A percentile compares a stretch with the other conserved stretches of the same genome.
Evolutionary conservation across 1,284 basidiomycete species (phyloP).

Genomic region (Trichosporon inkin): DNA sequence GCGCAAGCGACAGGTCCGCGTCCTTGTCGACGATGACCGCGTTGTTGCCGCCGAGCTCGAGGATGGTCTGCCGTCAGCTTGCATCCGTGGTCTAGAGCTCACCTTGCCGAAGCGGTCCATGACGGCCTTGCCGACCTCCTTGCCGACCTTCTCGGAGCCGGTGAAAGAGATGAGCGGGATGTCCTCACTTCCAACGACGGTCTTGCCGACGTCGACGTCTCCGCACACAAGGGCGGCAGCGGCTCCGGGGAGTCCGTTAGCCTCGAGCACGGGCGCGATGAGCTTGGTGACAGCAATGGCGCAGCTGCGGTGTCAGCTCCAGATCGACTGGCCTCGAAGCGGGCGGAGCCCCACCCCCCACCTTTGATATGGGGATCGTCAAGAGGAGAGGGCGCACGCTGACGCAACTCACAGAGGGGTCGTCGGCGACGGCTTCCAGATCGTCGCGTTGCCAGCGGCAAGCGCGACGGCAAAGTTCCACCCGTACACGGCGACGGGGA

Average conservation of each 20-base stretch:
- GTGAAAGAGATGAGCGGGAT: slow-evolving; percentile 92
- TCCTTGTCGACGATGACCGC: slow-evolving; percentile 85
- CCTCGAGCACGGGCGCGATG: slow-evolving; percentile 71
- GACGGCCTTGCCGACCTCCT: slow-evolving; percentile 76
- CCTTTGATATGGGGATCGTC: no score
- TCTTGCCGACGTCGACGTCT: slow-evolving; percentile 72
- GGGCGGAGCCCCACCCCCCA: no score
- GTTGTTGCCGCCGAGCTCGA: slow-evolving; percentile 96
- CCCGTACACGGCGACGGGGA: slow-evolving; percentile 73
- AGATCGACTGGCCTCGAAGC: slow-evolving; percentile 6
- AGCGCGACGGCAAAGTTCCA: slow-evolving; percentile 89
- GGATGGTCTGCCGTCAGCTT: slow-evolving; percentile 53
- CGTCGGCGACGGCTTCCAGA: slow-evolving; percentile 91
- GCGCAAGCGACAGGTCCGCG: slow-evolving; percentile 81
- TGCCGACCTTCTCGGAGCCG: slow-evolving; percentile 81
- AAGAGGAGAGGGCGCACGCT: no score
- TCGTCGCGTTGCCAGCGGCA: slow-evolving; percentile 79
- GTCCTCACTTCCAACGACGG: slow-evolving; percentile 65
- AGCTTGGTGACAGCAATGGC: slow-evolving; percentile 83
- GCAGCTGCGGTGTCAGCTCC: slow-evolving; percentile 30
- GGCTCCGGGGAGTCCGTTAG: slow-evolving; percentile 75
- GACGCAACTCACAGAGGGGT: slow-evolving; percentile 64
- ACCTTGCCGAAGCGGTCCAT: slow-evolving; percentile 55
- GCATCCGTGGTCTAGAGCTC: not conserved
- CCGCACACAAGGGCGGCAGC: slow-evolving; percentile 78